These are phyloP conservation scores for Nicotiana otophora DNA, from an alignment of 257 asterid genomes.

Conservation along the genomic window DNA sequence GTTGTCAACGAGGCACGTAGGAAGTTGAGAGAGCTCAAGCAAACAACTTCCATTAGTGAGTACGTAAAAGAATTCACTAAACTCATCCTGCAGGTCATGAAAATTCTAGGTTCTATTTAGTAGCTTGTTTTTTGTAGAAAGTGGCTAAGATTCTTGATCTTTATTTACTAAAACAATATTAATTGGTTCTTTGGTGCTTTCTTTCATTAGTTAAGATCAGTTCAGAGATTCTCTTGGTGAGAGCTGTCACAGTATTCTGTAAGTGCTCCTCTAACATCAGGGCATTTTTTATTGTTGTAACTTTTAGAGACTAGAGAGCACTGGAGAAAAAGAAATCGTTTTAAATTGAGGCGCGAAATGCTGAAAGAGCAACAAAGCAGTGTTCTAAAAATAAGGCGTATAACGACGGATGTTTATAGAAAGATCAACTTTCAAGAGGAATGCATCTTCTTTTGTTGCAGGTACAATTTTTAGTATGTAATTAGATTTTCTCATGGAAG, in stretches of 20 bases:
- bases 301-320: constrained; percentile 13
- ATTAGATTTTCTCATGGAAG: no score
- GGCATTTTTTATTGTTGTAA: constrained; percentile 29
- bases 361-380: constrained; percentile 71
- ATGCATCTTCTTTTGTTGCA: no score
- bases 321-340: constrained; percentile 61
- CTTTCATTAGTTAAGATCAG: not conserved
- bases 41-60: no score
- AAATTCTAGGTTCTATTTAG: not conserved
- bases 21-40: no score
- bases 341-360: constrained; percentile 53
- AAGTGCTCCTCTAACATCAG: not conserved
- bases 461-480: no score
- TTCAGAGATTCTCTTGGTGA: not conserved
- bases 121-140: not conserved
- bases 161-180: not conserved
- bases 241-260: not conserved
- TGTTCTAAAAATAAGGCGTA: constrained; percentile 56
- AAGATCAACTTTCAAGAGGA: no score
- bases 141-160: not conserved
- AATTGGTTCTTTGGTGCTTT: not conserved
- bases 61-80: no score
- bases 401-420: no score
- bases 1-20: no score
- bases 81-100: no score